A percentile compares a stretch with the other conserved stretches of the same genome.
These are phyloP conservation scores for Dentipellis sp. DNA, from an alignment of 768 basidiomycete species.

Conservation along the genomic window DNA sequence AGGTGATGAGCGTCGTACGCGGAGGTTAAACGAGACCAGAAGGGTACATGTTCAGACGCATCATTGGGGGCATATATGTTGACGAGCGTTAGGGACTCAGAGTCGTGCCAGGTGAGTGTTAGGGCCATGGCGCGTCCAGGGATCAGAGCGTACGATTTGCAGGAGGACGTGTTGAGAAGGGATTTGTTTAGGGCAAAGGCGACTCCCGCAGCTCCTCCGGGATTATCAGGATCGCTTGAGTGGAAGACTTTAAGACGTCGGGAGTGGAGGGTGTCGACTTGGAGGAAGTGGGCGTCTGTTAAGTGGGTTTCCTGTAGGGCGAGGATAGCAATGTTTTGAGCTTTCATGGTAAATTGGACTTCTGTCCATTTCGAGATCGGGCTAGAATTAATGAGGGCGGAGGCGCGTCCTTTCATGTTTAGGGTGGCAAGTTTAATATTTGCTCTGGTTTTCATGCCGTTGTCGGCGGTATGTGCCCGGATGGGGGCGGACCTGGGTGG, in stretches of 20 bases:
- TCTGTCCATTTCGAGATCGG: background rate
- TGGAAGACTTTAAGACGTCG: background rate
- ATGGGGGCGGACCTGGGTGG: too few species aligned
- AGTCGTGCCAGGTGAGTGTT: conserved; percentile 10
- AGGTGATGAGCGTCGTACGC: background rate
- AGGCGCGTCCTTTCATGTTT: background rate
- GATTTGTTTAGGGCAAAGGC: background rate
- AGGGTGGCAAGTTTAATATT: background rate
- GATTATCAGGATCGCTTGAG: background rate
- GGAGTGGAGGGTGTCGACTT: background rate
- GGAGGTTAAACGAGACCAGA: conserved; percentile 6
- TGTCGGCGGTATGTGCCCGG: too few species aligned
- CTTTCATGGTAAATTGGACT: background rate
- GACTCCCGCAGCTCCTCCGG: background rate
- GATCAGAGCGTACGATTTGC: background rate
- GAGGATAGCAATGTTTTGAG: background rate
- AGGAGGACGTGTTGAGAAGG: too few species aligned
- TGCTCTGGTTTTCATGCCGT: background rate
- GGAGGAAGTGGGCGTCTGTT: background rate
- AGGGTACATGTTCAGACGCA: background rate
- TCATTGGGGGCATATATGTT: conserved; percentile 18
- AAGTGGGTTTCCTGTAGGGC: conserved; percentile 3
- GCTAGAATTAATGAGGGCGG: too few species aligned
- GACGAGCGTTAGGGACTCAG: conserved; percentile 3
- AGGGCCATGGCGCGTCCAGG: conserved; percentile 11